phyloP scores from a whole-genome alignment of 2,329 filamentous ascomycete species.

The Alternaria sp. region DNA sequence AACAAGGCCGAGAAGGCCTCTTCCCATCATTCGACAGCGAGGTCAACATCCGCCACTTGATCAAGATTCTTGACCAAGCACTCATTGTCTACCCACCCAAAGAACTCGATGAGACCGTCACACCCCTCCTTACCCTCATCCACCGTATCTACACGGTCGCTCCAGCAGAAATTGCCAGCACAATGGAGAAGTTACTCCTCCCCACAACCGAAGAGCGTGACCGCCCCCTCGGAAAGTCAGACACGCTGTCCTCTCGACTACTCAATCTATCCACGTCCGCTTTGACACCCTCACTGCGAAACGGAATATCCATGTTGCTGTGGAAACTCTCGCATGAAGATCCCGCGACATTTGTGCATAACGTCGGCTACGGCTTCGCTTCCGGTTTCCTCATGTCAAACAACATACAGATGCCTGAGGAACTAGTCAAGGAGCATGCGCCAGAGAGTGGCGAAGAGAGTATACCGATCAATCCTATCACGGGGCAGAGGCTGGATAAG shows the following conservation, averaged over 20 bases:
- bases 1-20: constrained; percentile 58
- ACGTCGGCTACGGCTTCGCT: constrained; percentile 94
- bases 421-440: constrained; percentile 65
- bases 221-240: constrained; percentile 77
- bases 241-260: constrained; percentile 77
- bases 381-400: constrained; percentile 88
- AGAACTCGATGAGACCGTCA: constrained; percentile 75
- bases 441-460: constrained; percentile 36
- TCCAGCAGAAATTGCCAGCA: constrained; percentile 66
- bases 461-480: constrained; percentile 77
- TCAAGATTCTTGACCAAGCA: constrained; percentile 74
- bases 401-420: constrained; percentile 78
- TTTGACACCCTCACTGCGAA: constrained; percentile 73
- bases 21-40: constrained; percentile 72
- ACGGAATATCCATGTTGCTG: constrained; percentile 78
- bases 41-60: constrained; percentile 68
- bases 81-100: constrained; percentile 69
- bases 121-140: constrained; percentile 78
- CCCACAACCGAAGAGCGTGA: constrained; percentile 80
- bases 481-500: constrained; percentile 78
- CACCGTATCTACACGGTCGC: constrained; percentile 75
- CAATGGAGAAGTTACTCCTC: constrained; percentile 73
- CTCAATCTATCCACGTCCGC: constrained; percentile 80
- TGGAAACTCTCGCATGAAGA: constrained; percentile 89
- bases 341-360: constrained; percentile 80